phyloP scores from a whole-genome alignment of 176 grass and related monocot species.

The Luzula sylvatica region DNA sequence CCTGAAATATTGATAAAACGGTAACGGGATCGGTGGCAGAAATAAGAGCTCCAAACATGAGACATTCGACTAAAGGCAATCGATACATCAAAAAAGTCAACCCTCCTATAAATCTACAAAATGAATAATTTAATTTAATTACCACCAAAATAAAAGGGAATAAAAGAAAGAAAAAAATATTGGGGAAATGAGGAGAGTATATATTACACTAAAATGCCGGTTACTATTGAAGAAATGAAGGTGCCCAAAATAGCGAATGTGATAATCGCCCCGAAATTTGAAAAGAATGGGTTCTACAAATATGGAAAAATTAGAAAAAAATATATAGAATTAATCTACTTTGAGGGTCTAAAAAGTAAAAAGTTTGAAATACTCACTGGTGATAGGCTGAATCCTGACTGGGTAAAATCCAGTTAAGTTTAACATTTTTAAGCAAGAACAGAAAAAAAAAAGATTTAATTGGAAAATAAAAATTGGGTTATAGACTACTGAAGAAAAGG shows the following conservation, averaged over 20 bases:
- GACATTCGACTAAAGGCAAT: constrained; percentile 80
- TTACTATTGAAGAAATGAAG: constrained; percentile 76
- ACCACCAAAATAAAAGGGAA: constrained; percentile 2
- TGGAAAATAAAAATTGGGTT: constrained; percentile 10
- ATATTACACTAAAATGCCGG: constrained; percentile 72
- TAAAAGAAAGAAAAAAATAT: constrained; percentile 11
- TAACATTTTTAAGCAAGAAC: constrained; percentile 28
- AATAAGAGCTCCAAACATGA: constrained; percentile 97
- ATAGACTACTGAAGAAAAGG: constrained; percentile 24
- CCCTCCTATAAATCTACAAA: constrained; percentile 65
- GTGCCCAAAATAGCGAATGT: constrained; percentile 92
- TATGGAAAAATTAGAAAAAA: not conserved
- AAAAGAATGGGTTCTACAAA: constrained; percentile 85
- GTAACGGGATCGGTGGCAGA: constrained; percentile 98
- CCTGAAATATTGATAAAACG: constrained; percentile 97
- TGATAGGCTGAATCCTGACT: constrained; percentile 77
- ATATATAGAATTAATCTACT: not conserved
- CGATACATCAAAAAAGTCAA: constrained; percentile 66
- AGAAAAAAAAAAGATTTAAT: not conserved
- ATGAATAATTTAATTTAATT: constrained; percentile 8
- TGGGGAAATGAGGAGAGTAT: not conserved
- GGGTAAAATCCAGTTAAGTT: constrained; percentile 63
- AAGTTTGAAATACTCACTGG: constrained; percentile 50
- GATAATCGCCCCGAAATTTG: constrained; percentile 87
- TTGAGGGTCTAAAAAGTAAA: constrained; percentile 2